Evolutionary conservation across 257 asterid species (phyloP), one percentile per base, ranked within the genome.

Genomic region (Lithospermum erythrorhizon): DNA sequence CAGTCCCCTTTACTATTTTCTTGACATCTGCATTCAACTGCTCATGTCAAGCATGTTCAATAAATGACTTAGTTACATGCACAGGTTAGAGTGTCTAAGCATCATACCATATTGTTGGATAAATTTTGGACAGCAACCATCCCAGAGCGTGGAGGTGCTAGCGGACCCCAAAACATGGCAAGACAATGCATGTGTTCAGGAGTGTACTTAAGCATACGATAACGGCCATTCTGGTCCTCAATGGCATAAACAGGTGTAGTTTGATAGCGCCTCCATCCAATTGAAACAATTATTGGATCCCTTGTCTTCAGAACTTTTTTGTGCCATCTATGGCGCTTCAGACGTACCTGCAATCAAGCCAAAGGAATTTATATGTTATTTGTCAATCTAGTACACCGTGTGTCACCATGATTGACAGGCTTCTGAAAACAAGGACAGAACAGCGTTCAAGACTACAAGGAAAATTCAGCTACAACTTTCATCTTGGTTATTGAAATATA

Each of bases 91-190:
- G 19, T 2, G 49, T 18, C 21, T 17, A 6, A 23, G 14, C 9
- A 51, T 7, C 53, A 57, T 68, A 91, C 98, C 94, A 86, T 96
- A 75, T 78, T 86, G 80, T 80, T 91, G 29, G 98, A 82, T 63
- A 93, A 81, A 75, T 74, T 86, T 76, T 86, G 98, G 58, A 93
- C 82, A 56, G 98, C 95, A 53, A 91, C 86, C 72, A 88, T 86
- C 27, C 98, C 97, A 41, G 98, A 78, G 61, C 78, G 84, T 52
- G 97, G 95, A 51, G 98, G 97, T 57, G 96, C 98, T 65, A 91
- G 96, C 66, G 97, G 95, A 32, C 98, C 98, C 95, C 97, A 91
- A 73, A 91, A 86, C 95, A 86, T 81, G 69, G 98, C 98, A 79
- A 91, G 80, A 74, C 98, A 91, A 73, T 91, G 98, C 98, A 91